Evolutionary conservation across 768 basidiomycete genomes (phyloP), one percentile per base, ranked within the genome.

Genomic region (Macrolepiota fuliginosa): DNA sequence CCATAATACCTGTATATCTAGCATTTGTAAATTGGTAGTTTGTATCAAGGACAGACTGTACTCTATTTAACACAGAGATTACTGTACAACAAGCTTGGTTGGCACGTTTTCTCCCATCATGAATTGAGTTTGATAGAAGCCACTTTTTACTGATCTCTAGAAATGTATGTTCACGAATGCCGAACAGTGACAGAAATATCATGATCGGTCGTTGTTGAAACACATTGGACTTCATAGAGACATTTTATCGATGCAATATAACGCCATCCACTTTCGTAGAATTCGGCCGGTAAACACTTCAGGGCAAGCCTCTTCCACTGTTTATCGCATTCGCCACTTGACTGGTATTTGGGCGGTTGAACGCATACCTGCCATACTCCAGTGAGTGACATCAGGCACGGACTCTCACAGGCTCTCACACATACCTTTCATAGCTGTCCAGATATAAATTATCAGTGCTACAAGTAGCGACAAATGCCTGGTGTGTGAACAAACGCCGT

Each of bases 261-360:
- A n/a, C 42, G 7, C 19, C 6, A 19, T 1, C 15, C 17, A 19
- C 19, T 45, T 15, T 19, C 42, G 25, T 4, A 36, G 24, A 19
- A 54, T 9, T 15, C 25, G 13, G 19, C 13, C 2, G 7, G 17
- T 11, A 39, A 49, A 15, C 15, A 36, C 17, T 50, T 86, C 74
- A 91, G 56, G 90, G 90, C 32, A 91, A 72, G 0, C 76, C 80
- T 54, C 76, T 79, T 22, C 89, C 89, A 6, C 82, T 71, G 62
- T 91, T 91, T 66, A 91, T 91, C 3, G 90, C 90, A 64, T 83
- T 85, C 4, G 89, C 89, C 11, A 90, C 87, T 66, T 87, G 86
- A 65, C 89, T 90, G 3, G 89, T 90, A 68, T 90, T 88, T 2
- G 90, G 88, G 32, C 89, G 78, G 67, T 92, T 92, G 68, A 84